These are phyloP conservation scores for Xylaria sp. DNA, from an alignment of 2,329 filamentous ascomycete genomes.

Conservation along the genomic window DNA sequence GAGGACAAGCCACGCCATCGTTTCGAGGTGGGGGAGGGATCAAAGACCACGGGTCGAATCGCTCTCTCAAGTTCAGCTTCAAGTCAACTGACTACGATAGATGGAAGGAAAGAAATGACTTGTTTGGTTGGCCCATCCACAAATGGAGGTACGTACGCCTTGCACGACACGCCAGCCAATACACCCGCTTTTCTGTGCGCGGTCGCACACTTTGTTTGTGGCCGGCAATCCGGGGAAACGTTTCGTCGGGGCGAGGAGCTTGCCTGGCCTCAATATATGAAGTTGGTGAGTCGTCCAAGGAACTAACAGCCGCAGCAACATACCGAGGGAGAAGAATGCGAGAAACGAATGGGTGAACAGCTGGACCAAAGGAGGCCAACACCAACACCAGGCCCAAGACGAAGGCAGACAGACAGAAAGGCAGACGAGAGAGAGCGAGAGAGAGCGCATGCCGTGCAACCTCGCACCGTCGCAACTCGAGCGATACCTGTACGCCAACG, in stretches of 20 bases:
- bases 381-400: no score
- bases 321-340: neutral
- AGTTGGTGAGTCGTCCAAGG: neutral
- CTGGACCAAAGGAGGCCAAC: no score
- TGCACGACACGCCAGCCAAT: neutral
- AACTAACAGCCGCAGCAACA: neutral
- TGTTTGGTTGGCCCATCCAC: no score
- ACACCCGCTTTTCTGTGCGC: neutral
- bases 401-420: constrained; percentile 1
- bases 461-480: constrained; percentile 22
- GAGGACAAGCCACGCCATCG: no score
- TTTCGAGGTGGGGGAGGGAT: no score
- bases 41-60: no score
- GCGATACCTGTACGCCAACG: constrained; percentile 26
- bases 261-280: neutral
- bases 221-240: neutral
- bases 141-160: no score
- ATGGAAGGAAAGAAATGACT: no score
- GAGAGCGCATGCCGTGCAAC: constrained; percentile 18
- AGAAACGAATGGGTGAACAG: neutral
- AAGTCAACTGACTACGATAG: no score
- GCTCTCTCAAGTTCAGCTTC: no score
- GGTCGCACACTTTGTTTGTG: neutral
- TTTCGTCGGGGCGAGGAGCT: neutral
- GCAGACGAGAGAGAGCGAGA: neutral